A percentile compares a stretch with the other conserved stretches of the same genome.
Conservation (phyloP, 176 grass and related monocot species). For the Ananas comosus region DNA sequence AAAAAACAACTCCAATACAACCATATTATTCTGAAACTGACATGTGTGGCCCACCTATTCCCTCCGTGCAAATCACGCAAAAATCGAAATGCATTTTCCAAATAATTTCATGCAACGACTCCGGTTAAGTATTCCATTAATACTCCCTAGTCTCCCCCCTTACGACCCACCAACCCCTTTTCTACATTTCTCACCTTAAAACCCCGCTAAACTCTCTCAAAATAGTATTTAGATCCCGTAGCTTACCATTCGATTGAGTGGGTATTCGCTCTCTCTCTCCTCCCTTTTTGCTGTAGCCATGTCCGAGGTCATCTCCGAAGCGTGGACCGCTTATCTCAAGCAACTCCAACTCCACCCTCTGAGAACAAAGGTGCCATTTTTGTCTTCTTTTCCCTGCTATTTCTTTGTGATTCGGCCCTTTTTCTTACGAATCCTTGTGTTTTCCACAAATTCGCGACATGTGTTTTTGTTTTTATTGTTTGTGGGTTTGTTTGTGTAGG, state of each 20-base stretch:
- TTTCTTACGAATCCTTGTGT: not conserved
- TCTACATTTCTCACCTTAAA: not conserved
- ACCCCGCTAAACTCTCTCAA: constrained; percentile 8
- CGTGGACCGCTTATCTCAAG: constrained; percentile 21
- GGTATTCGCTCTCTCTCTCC: not conserved
- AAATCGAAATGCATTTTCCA: no score
- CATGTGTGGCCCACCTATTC: no score
- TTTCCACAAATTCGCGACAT: not conserved
- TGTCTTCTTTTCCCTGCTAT: not conserved
- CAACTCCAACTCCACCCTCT: constrained; percentile 27
- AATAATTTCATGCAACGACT: no score
- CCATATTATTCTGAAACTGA: no score
- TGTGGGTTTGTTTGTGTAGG: constrained; percentile 6
- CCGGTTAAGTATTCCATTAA: no score
- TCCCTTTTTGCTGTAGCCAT: constrained; percentile 23
- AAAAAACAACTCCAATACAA: no score
- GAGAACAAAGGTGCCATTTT: constrained; percentile 26
- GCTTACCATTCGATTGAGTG: not conserved
- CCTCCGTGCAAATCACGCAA: no score
- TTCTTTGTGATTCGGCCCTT: not conserved
- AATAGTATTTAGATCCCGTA: no score
- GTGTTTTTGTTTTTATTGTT: not conserved
- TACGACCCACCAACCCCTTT: not conserved
- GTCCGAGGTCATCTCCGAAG: constrained; percentile 24
- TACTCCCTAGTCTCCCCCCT: no score